Evolutionary conservation across 2,329 filamentous ascomycete species (phyloP).

Genomic region (Chaetomium sp.): DNA sequence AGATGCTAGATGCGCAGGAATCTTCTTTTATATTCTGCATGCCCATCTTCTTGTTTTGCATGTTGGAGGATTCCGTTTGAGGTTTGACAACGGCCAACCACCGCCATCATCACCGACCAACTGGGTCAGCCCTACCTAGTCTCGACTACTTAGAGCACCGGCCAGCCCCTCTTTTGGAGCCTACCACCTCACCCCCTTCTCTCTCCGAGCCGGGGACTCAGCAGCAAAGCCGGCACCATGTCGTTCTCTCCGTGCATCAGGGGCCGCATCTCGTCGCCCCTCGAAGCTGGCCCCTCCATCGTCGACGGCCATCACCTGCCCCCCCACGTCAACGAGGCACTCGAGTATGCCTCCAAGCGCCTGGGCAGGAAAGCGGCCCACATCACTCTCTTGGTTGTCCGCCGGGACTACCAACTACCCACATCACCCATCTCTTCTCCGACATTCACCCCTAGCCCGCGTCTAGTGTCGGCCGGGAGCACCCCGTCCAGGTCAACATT

Average conservation of each 20-base stretch:
- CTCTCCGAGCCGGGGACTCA: neutral
- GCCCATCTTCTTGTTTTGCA: conserved; percentile 8
- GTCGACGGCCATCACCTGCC: conserved; percentile 62
- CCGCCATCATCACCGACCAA: neutral
- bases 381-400: conserved; percentile 53
- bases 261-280: conserved; percentile 61
- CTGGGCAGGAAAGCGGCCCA: conserved; percentile 58
- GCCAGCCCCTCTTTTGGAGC: neutral
- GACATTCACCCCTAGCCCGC: conserved; percentile 26
- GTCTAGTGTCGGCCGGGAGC: conserved; percentile 25
- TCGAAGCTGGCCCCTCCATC: conserved; percentile 64
- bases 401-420: conserved; percentile 29
- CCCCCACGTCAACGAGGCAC: conserved; percentile 53
- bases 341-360: conserved; percentile 60
- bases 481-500: conserved; percentile 26
- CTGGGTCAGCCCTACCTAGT: neutral
- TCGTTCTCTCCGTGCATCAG: conserved; percentile 45
- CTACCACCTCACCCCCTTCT: neutral
- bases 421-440: conserved; percentile 29
- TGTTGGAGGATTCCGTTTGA: conserved; percentile 13
- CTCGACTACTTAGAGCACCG: neutral
- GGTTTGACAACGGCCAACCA: conserved; percentile 4
- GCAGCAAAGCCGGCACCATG: conserved; percentile 38
- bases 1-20: conserved; percentile 11
- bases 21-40: conserved; percentile 16